Evolutionary conservation across 148 eudicot genomes (phyloP).

Genomic region (Vaccinium vitisidaea): DNA sequence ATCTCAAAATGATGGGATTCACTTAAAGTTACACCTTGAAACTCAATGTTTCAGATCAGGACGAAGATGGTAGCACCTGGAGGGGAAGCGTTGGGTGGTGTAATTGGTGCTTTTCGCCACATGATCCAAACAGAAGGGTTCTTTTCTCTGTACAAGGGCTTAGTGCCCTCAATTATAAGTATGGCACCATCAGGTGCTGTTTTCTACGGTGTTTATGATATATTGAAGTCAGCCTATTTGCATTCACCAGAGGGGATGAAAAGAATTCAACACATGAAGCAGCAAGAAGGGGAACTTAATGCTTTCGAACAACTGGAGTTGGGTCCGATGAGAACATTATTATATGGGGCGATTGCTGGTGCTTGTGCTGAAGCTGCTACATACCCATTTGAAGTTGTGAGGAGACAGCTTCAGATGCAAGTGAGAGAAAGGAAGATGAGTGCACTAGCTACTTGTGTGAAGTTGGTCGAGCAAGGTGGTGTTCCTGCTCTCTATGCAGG

Average conservation of each 20-base stretch:
- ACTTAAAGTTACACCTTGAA: conserved; percentile 2
- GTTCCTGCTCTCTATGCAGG: conserved; percentile 95
- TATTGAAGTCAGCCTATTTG: conserved; percentile 77
- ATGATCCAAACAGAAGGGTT: conserved; percentile 91
- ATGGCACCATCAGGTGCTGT: conserved; percentile 99
- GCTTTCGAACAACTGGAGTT: conserved; percentile 89
- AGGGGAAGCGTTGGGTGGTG: conserved; percentile 91
- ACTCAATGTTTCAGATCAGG: conserved; percentile 61
- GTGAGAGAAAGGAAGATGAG: conserved; percentile 69
- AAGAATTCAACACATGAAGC: conserved; percentile 75
- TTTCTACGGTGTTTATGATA: conserved; percentile 92
- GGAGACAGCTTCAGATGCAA: conserved; percentile 99
- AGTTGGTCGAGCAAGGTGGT: conserved; percentile 86
- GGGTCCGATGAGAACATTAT: conserved; percentile 72
- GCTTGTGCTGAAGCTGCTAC: conserved; percentile 97
- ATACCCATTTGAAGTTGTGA: conserved; percentile 95
- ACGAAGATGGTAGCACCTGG: conserved; percentile 97
- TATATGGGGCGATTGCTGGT: conserved; percentile 95
- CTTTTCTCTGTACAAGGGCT: conserved; percentile 90
- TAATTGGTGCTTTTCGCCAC: conserved; percentile 75
- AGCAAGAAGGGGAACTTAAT: conserved; percentile 55
- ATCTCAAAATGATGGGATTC: not conserved
- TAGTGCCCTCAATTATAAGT: conserved; percentile 83
- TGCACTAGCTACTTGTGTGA: conserved; percentile 78
- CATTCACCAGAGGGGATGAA: conserved; percentile 87